These are phyloP conservation scores for Pleurotus tuoliensis DNA, from an alignment of 768 basidiomycete species.

Conservation along the genomic window DNA sequence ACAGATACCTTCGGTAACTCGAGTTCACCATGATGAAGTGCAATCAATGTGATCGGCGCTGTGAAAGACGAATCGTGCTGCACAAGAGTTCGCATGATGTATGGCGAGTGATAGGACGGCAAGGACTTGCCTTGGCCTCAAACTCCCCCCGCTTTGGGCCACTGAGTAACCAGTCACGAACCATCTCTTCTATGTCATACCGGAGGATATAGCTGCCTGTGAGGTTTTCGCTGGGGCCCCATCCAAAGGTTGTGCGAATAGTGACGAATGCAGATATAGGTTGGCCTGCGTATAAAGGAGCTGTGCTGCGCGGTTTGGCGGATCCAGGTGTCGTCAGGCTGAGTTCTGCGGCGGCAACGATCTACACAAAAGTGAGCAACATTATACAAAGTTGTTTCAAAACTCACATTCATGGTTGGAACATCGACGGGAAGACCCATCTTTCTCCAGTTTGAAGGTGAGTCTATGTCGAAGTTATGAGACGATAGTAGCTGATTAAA, in stretches of 20 bases:
- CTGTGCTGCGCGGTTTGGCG: conserved; percentile 24
- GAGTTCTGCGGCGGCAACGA: conserved; percentile 60
- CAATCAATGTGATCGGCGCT: conserved; percentile 74
- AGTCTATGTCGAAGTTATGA: conserved; percentile 31
- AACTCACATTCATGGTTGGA: conserved; percentile 72
- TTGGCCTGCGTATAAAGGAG: conserved; percentile 78
- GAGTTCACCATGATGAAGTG: conserved; percentile 80
- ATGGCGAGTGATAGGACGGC: background rate
- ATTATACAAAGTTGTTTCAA: conserved; percentile 5
- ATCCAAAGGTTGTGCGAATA: conserved; percentile 74
- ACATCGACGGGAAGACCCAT: conserved; percentile 84
- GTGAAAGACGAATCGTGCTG: conserved; percentile 62
- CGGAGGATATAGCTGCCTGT: conserved; percentile 51
- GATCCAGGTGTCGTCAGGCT: conserved; percentile 42
- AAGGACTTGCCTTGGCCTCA: conserved; percentile 53
- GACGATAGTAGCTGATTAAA: background rate
- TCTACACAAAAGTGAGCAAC: conserved; percentile 35
- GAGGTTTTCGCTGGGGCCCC: conserved; percentile 50
- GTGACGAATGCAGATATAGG: conserved; percentile 68
- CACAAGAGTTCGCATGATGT: background rate
- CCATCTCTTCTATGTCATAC: conserved; percentile 79
- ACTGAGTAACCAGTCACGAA: conserved; percentile 86
- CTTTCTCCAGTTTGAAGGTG: conserved; percentile 63
- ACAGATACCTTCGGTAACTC: conserved; percentile 71
- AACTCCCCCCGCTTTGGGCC: conserved; percentile 87